Evolutionary conservation across 148 eudicot species (phyloP).

Genomic region (Mesembryanthemum crystallinum): DNA sequence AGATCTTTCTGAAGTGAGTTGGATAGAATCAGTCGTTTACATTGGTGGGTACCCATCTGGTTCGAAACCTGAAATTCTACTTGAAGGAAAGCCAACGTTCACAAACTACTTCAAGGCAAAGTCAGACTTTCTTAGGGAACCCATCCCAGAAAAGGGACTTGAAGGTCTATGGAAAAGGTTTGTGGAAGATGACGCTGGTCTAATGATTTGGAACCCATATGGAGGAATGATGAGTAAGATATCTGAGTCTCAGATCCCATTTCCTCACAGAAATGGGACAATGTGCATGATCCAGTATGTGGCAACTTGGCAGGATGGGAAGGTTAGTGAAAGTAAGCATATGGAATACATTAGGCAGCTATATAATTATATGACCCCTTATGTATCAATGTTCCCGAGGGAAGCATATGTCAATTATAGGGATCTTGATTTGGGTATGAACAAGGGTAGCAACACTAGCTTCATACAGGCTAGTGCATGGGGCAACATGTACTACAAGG

Average conservation of each 20-base stretch:
- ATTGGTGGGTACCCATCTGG: conserved; percentile 33
- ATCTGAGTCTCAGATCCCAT: conserved; percentile 33
- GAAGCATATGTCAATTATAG: conserved; percentile 35
- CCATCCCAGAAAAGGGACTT: conserved; percentile 30
- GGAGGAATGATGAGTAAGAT: conserved; percentile 40
- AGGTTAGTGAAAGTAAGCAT: conserved; percentile 27
- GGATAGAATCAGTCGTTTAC: conserved; percentile 39
- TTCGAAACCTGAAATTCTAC: conserved; percentile 32
- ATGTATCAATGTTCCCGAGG: conserved; percentile 34
- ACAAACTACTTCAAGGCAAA: conserved; percentile 36
- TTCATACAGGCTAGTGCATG: conserved; percentile 35
- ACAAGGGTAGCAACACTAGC: conserved; percentile 17
- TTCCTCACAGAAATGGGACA: conserved; percentile 41
- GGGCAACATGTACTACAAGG: conserved; percentile 36
- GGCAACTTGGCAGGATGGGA: conserved; percentile 31
- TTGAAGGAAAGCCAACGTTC: conserved; percentile 31
- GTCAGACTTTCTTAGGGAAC: conserved; percentile 28
- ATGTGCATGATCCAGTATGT: conserved; percentile 33
- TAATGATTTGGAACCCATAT: conserved; percentile 38
- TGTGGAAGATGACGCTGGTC: conserved; percentile 26
- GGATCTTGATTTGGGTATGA: conserved; percentile 40
- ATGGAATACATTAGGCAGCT: conserved; percentile 32
- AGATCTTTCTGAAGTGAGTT: conserved; percentile 32
- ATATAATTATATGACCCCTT: conserved; percentile 35
- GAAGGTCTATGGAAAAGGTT: conserved; percentile 35